phyloP scores from a whole-genome alignment of 2,329 filamentous ascomycete genomes.

The Ramularia collo-cygni region DNA sequence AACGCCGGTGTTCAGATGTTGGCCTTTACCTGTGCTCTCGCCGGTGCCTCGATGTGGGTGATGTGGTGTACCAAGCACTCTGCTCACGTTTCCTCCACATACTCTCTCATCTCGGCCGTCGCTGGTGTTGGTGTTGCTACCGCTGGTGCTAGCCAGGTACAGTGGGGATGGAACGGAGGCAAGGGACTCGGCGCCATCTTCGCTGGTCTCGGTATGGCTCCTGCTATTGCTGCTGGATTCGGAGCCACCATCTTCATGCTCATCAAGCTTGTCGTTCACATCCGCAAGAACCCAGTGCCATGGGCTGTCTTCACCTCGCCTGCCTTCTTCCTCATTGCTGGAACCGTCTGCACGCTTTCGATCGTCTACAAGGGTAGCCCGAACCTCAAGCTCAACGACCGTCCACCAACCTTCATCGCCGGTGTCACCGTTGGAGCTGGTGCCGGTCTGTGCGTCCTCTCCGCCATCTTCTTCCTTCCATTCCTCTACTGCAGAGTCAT shows the following conservation, averaged over 20 bases:
- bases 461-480: conserved; percentile 36
- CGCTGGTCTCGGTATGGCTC: conserved; percentile 43
- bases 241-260: conserved; percentile 44
- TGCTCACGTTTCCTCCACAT: conserved; percentile 56
- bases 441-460: conserved; percentile 32
- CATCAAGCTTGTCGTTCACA: conserved; percentile 45
- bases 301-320: conserved; percentile 45
- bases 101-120: conserved; percentile 54
- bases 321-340: conserved; percentile 43
- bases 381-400: conserved; percentile 38
- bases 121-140: conserved; percentile 55
- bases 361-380: conserved; percentile 48
- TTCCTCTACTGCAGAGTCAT: conserved; percentile 29
- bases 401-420: conserved; percentile 37
- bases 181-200: conserved; percentile 40
- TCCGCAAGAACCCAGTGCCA: conserved; percentile 43
- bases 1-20: conserved; percentile 38
- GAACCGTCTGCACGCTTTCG: conserved; percentile 44
- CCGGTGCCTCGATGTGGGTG: conserved; percentile 49
- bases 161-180: conserved; percentile 39
- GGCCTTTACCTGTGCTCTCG: conserved; percentile 41
- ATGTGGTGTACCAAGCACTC: conserved; percentile 50
- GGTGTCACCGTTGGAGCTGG: conserved; percentile 44
- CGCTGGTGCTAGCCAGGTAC: conserved; percentile 35
- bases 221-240: conserved; percentile 42